Evolutionary conservation across 768 basidiomycete genomes (phyloP).

Genomic region (Phylloporus arenicola): DNA sequence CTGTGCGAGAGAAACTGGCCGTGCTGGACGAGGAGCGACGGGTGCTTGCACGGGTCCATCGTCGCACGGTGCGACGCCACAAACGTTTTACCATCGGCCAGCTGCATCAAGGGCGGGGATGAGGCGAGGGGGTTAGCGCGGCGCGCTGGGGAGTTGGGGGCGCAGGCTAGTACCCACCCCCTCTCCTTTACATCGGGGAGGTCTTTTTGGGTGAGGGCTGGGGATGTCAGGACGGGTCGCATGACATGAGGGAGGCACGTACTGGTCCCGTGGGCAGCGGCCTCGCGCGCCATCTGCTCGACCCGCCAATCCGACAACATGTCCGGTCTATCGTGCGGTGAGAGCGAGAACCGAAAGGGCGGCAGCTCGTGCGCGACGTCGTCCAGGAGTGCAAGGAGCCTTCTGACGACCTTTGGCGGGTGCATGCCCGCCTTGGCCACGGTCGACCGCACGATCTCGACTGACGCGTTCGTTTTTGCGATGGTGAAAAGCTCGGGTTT

Average conservation of each 20-base stretch:
- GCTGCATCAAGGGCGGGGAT: background rate
- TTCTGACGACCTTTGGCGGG: too few relatives aligned
- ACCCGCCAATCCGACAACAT: constrained; percentile 26
- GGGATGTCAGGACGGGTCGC: too few relatives aligned
- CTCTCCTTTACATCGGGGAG: constrained; percentile 30
- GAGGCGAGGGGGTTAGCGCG: constrained; percentile 22
- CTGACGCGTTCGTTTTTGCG: constrained; percentile 15
- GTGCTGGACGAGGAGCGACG: constrained; percentile 35
- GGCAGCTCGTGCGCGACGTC: constrained; percentile 29
- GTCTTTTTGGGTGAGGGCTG: constrained; percentile 26
- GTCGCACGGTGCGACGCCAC: constrained; percentile 31
- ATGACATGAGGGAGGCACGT: constrained; percentile 1
- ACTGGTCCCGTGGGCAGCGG: constrained; percentile 28
- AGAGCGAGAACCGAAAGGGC: constrained; percentile 26
- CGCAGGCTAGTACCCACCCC: constrained; percentile 22
- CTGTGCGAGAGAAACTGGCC: too few relatives aligned
- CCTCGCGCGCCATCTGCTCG: constrained; percentile 18
- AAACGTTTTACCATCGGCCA: constrained; percentile 28
- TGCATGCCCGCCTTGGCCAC: constrained; percentile 7
- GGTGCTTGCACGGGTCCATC: constrained; percentile 37
- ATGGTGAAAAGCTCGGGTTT: constrained; percentile 23
- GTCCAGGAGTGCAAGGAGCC: constrained; percentile 21
- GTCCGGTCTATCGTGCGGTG: constrained; percentile 27
- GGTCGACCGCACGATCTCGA: constrained; percentile 15
- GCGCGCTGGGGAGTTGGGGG: constrained; percentile 22